phyloP scores from a whole-genome alignment of 1,284 basidiomycete genomes.

The Ceratobasidium sp. region DNA sequence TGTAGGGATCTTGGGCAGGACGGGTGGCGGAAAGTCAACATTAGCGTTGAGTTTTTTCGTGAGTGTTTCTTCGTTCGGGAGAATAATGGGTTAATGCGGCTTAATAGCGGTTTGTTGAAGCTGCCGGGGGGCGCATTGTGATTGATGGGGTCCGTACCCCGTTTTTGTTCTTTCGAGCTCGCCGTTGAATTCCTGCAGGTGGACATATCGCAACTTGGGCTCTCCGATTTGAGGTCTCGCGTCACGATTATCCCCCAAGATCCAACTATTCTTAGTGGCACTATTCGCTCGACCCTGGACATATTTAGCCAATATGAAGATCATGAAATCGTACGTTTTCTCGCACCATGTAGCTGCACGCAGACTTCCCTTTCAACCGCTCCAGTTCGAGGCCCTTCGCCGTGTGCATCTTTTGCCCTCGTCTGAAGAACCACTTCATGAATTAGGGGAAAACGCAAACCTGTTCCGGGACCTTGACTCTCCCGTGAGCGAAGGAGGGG shows the following conservation, averaged over 20 bases:
- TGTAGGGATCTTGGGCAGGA: conserved; percentile 89
- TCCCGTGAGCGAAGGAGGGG: conserved; percentile 87
- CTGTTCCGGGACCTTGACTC: conserved; percentile 89
- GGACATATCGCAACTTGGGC: conserved; percentile 86
- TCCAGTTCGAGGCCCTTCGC: conserved; percentile 84
- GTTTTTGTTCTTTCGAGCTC: too few species aligned
- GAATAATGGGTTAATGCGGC: background rate
- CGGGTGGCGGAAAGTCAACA: conserved; percentile 71
- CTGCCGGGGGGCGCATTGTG: conserved; percentile 80
- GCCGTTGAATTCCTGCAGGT: conserved; percentile 52
- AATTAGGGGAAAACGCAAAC: conserved; percentile 73
- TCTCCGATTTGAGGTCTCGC: conserved; percentile 81
- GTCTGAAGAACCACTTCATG: conserved; percentile 60
- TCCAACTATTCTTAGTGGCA: conserved; percentile 89
- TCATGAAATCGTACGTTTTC: conserved; percentile 72
- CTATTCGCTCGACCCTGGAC: conserved; percentile 87
- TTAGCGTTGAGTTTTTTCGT: conserved; percentile 55
- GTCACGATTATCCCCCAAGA: conserved; percentile 97
- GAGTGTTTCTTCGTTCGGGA: background rate
- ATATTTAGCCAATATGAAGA: conserved; percentile 92
- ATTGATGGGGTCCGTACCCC: conserved; percentile 71
- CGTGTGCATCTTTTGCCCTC: conserved; percentile 84
- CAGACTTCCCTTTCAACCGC: background rate
- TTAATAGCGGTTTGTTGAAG: conserved; percentile 95
- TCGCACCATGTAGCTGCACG: too few species aligned